Evolutionary conservation across 306 rosid species (phyloP), one percentile per base, ranked within the genome.

Genomic region (Pterocarpus macrocarpus): DNA sequence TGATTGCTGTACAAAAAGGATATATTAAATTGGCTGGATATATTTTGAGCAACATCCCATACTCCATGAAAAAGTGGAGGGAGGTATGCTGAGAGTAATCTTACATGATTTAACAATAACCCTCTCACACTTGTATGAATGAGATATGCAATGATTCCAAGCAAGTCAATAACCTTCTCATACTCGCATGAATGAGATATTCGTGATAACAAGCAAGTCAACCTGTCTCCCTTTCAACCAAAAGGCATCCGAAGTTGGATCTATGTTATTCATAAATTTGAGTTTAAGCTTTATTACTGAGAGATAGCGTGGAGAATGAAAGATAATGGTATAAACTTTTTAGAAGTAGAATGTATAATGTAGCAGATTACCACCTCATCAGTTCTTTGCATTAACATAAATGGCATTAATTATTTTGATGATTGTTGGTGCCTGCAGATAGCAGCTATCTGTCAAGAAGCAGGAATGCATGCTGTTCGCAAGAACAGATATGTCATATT

Each of bases 401-500:
- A 43, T 6, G 5, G n/a, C 43, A n/a, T 12, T 43, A 3, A 59
- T 41, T 33, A 43, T 66, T 39, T 41, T 9, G 36, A 63, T 75
- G 45, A 41, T 35, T 57, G 56, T 59, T 56, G 79, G 52, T 77
- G 70, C 33, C 17, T 80, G 81, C 89, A 96, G 99, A 96, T 96
- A 33, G 73, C 97, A 1, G 99, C 99, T 39, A 93, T 96, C 64
- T 95, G 99, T 85, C 99, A 95, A 88, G 99, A 95, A 85, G 99
- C 99, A 2, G 98, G 99, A 81, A 96, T 96, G 99, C 99, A 96
- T 17, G 99, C 99, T 30, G 99, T 96, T 67, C 90, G 99, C 8
- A 96, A 96, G 90, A 96, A 96, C 86, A 85, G 99, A 77, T 96
- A 96, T 44, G 92, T 96, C 79, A 96, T 96, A 71, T 90, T 96